Evolutionary conservation across 2,329 filamentous ascomycete species (phyloP).

Genomic region (Cladophialophora psammophila): DNA sequence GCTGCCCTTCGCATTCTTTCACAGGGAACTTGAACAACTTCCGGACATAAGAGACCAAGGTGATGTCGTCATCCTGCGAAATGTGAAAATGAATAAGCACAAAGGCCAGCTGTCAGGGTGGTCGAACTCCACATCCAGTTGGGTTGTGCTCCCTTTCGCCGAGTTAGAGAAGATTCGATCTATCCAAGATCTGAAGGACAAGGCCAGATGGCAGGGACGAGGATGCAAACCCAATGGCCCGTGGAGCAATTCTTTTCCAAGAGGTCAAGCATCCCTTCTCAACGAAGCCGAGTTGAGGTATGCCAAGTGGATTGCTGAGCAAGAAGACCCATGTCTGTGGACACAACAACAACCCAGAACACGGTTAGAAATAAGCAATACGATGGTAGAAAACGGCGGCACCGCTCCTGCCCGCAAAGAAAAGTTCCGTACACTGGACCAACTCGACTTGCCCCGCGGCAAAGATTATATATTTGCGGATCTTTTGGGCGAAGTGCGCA

Average conservation of each 20-base stretch:
- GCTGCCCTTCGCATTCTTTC: constrained; percentile 68
- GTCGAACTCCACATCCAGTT: constrained; percentile 24
- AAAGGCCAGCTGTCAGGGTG: constrained; percentile 23
- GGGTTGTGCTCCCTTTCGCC: constrained; percentile 31
- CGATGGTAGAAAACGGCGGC: constrained; percentile 30
- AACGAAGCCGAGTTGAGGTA: constrained; percentile 33
- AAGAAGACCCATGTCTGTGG: constrained; percentile 32
- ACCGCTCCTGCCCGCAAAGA: constrained; percentile 12
- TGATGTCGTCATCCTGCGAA: constrained; percentile 71
- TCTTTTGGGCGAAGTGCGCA: constrained; percentile 75
- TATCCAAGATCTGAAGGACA: constrained; percentile 26
- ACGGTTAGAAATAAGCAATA: constrained; percentile 23
- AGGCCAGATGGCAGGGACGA: constrained; percentile 8
- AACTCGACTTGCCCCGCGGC: constrained; percentile 56
- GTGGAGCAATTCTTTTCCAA: not conserved
- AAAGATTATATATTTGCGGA: constrained; percentile 65
- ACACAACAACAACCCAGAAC: constrained; percentile 22
- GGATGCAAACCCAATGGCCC: not conserved
- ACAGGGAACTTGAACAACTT: constrained; percentile 50
- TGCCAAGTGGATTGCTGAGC: constrained; percentile 33
- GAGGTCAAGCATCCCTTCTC: constrained; percentile 11
- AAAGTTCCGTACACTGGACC: constrained; percentile 71
- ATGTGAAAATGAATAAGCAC: constrained; percentile 55
- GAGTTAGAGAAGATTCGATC: constrained; percentile 25
- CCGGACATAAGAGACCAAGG: constrained; percentile 57